Evolutionary conservation across 495 filamentous ascomycete genomes (phyloP), one percentile per base, ranked within the genome.

Genomic region (Apodospora peruviana): DNA sequence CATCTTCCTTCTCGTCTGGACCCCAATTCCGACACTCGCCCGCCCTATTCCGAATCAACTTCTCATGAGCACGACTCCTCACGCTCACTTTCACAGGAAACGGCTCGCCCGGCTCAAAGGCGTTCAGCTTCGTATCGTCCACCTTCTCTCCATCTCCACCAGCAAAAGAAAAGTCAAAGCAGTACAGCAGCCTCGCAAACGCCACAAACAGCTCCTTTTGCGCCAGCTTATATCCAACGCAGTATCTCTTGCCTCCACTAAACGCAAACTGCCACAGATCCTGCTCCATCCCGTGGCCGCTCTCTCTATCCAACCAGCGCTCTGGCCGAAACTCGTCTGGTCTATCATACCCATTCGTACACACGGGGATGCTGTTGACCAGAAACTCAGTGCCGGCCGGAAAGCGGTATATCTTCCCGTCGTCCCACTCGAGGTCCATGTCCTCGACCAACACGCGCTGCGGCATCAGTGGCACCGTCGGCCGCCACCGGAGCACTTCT

Each of bases 401-500:
- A 48, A 81, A 74, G 14, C 48, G 43, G 45, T 77, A 77, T n/a
- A n/a, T n/a, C n/a, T n/a, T n/a, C n/a, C n/a, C n/a, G n/a, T n/a
- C n/a, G n/a, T n/a, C n/a, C 11, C 71, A 72, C 40, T 77, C 76
- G 43, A 74, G 79, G 39, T 68, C 60, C 53, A 79, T 60, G 41
- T 79, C 72, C 35, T 69, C 51, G 2, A 64, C 73, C 8, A 70
- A 48, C 1, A 61, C 55, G 29, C 64, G 57, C 5, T 57, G 59
- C 7, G 61, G 60, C n/a, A 50, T 38, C n/a, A 59, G 18, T n/a
- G 52, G 38, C 17, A 71, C 57, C 17, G 57, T 67, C 16, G 80
- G 77, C 17, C 74, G 55, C 80, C 80, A 83, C 32, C 79, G 65
- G 16, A 82, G 61, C 12, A 70, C 71, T 57, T 83, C 80, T 52